Evolutionary conservation across 1,284 basidiomycete species (phyloP).

Genomic region (Peniophora sp.): DNA sequence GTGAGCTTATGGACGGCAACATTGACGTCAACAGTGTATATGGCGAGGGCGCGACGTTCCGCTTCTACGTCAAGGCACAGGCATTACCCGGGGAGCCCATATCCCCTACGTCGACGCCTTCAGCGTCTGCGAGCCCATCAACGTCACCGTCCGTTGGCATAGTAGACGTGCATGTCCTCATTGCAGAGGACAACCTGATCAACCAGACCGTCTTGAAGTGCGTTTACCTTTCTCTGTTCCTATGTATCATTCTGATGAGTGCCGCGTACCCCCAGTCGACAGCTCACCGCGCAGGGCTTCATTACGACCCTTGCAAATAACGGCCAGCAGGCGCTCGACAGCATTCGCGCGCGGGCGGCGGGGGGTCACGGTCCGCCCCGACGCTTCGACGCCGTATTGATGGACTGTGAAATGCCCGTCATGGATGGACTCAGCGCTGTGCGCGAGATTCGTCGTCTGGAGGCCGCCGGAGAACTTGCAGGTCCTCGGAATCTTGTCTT

Average conservation of each 20-base stretch:
- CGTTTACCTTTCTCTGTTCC: neutral
- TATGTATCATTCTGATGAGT: neutral
- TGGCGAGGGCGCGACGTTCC: neutral
- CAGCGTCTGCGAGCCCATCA: neutral
- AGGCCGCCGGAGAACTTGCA: neutral
- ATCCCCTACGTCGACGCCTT: neutral
- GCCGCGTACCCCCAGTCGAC: neutral
- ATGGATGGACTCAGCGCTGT: constrained; percentile 1
- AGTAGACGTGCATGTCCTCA: neutral
- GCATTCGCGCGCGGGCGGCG: neutral
- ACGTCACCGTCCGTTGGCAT: too few species aligned
- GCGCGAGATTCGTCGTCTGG: neutral
- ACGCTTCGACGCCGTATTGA: neutral
- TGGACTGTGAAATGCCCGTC: constrained; percentile 1
- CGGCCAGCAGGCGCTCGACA: neutral
- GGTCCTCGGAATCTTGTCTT: neutral
- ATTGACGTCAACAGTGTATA: constrained; percentile 1
- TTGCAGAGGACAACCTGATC: constrained; percentile 1
- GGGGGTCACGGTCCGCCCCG: neutral
- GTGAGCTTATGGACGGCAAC: neutral
- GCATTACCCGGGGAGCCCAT: neutral
- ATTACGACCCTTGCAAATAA: neutral
- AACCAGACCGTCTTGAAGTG: constrained; percentile 1
- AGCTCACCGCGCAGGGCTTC: neutral
- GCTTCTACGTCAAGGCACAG: neutral